Evolutionary conservation across 1,284 basidiomycete species (phyloP), one percentile per base, ranked within the genome.

Genomic region (Phylloporus sp.): DNA sequence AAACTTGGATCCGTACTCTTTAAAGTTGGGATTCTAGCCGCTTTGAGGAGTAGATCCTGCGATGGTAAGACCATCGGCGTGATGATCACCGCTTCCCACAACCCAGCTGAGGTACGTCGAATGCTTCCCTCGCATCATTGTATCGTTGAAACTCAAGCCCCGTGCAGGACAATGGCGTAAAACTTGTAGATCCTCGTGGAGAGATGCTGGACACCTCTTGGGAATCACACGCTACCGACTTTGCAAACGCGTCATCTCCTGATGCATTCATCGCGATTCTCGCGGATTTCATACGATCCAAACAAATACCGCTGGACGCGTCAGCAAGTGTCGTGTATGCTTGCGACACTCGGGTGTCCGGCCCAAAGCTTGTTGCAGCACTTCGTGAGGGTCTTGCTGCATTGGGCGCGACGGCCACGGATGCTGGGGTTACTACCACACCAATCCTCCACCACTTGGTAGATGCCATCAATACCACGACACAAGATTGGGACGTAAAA

Each of bases 21-120:
- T 81, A 87, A 96, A 68, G 92, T 98, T 15, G 98, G 95, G 11
- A 81, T 99, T 46, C 84, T 99, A 28, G 97, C 97, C 51, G 93
- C 87, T 6, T 83, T 99, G 49, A 83, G 98, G 64, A 98, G 95
- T 79, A 97, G 94, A 81, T 91, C 88, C 68, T 82, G 96, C 42
- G 90, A 92, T 74, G 96, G 98, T 54, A 93, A 92, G 76, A 92
- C 90, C 40, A 93, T 99, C 72, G 98, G 98, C 37, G 92, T 99
- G 28, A 99, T 99, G 98, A 92, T 99, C 72, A 99, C 98, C 44
- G 98, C 98, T 6, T 98, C 95, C 29, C 98, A 99, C 80, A 99
- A 99, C 77, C 97, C 97, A 24, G 97, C 97, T 76, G 85, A 89
- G 72, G 96, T 96, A 72, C 69, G 85, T 77, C 11, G 20, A 10